phyloP scores from a whole-genome alignment of 805 yeast genomes.

The Groenewaldozyma salmanticensis region DNA sequence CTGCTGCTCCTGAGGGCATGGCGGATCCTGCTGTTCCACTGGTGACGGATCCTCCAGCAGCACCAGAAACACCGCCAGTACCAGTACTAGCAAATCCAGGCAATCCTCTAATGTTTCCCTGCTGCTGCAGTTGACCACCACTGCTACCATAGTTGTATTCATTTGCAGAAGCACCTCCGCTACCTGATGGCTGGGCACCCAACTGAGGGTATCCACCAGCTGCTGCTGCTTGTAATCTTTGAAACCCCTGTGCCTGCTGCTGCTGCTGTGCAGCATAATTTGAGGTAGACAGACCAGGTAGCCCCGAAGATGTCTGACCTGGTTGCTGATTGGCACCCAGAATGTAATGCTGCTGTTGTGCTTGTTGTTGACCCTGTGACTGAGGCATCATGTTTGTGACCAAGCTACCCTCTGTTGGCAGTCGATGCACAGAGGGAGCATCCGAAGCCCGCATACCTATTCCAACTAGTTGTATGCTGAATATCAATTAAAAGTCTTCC shows the following conservation, averaged over 20 bases:
- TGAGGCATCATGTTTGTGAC: no score
- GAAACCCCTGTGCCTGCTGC: background rate
- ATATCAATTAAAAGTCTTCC: no score
- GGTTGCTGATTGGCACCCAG: no score
- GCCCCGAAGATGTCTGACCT: constrained; percentile 3
- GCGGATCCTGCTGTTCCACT: no score
- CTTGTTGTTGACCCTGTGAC: no score
- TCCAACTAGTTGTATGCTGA: no score
- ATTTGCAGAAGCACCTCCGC: constrained; percentile 1
- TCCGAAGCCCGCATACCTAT: constrained; percentile 5
- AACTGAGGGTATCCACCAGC: constrained; percentile 2
- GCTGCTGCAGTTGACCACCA: constrained; percentile 2
- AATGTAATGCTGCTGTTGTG: no score
- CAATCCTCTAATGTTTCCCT: constrained; percentile 6
- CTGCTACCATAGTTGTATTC: background rate
- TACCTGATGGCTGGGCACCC: background rate
- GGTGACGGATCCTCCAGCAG: background rate
- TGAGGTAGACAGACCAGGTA: background rate
- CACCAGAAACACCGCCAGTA: constrained; percentile 5
- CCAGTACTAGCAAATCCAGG: constrained; percentile 11
- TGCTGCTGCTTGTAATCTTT: no score
- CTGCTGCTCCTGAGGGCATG: no score
- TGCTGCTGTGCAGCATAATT: background rate
- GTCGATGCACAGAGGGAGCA: background rate
- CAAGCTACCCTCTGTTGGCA: no score